Base-by-base conservation (phyloP, 2,329 filamentous ascomycete species). In the Pyrenochaeta sp. region DNA sequence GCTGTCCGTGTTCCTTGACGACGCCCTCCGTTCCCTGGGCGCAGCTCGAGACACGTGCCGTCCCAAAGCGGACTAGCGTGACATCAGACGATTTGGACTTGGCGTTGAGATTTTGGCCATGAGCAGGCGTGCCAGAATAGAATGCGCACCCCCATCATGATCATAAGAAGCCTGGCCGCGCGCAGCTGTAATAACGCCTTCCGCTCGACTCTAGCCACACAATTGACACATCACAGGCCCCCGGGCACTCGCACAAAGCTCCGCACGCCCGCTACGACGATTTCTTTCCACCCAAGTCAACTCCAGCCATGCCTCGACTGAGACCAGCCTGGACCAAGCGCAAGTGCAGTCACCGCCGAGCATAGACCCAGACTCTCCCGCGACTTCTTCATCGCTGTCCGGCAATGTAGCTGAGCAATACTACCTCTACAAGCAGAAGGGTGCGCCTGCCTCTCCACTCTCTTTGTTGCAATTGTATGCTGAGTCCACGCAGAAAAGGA, bases 361-460 rank as follows among this genome's bases (percentile, higher is more conserved):
- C 30, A 44, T 58, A 40, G 55, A 61, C 44, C 47, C 61, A 20
- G 41, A 53, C 6, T 49, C 57, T 9, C 54, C 53, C 43, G 53
- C 47, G 8, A 52, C 55, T n/a, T 22, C 49, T 2, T 20, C 28
- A 3, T 22, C 55, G 3, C 30, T 48, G 20, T 23, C 58, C n/a
- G 44, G 50, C 32, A 46, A 57, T 36, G 57, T 69, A 29, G 71
- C 72, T 8, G 64, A 70, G 41, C 70, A 77, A 57, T 79, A 74
- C 61, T 58, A 67, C 41, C 63, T 69, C 43, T 72, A 63, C 63
- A 70, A 73, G 53, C 68, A 72, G 51, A 74, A 74, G 57, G 66
- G 68, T 69, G 51, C 39, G 61, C 46, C 30, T 17, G 11, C 36
- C 13, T n/a, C n/a, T n/a, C n/a, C n/a, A n/a, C 35, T 21, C 17